Base-by-base conservation (phyloP, 305 asterid genomes). In the Fraxinus velutina region DNA sequence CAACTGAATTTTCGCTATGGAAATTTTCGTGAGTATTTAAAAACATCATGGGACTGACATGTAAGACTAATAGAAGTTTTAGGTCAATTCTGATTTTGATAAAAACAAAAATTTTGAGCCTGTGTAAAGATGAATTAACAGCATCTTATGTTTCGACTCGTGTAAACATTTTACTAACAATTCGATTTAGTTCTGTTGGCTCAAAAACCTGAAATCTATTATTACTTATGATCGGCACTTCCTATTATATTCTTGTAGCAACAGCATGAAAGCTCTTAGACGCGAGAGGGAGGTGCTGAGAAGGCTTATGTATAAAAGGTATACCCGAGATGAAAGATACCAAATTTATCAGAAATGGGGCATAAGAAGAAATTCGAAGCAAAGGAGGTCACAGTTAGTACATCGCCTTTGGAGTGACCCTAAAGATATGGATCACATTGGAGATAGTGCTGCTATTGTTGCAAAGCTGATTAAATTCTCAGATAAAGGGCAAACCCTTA, bases 381-480 rank as follows among this genome's bases (percentile, higher is more conserved):
- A 75, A 72, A 91, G 97, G 81, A 91, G 93, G 89, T 73, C 85
- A 75, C 97, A 93, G 86, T 88, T 96, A 72, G 88, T 86, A 29
- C 87, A 84, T 44, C 94, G 79, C 66, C 86, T 96, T 60, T 96
- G 98, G 94, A 89, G 89, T 55, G 81, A 87, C 75, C 21, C 91
- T 0, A 82, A 72, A 21, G 87, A 88, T 78, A 80, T 86, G 91
- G 88, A 84, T 36, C 88, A 81, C 34, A 84, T 94, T 19, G 74
- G 80, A 6, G 89, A 88, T 80, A 94, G 99, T 73, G 98, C 97
- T 75, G 89, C 92, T 1, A 83, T 94, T 13, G 92, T 96, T 44
- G 97, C 97, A 0, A 94, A 89, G 91, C 94, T 96, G 66, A 91
- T 94, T 66, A 92, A 93, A 76, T 92, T 96, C 86, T 92, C 94